These are phyloP conservation scores for Cyclaneusma minus DNA, from an alignment of 2,329 filamentous ascomycete genomes.

Conservation along the genomic window DNA sequence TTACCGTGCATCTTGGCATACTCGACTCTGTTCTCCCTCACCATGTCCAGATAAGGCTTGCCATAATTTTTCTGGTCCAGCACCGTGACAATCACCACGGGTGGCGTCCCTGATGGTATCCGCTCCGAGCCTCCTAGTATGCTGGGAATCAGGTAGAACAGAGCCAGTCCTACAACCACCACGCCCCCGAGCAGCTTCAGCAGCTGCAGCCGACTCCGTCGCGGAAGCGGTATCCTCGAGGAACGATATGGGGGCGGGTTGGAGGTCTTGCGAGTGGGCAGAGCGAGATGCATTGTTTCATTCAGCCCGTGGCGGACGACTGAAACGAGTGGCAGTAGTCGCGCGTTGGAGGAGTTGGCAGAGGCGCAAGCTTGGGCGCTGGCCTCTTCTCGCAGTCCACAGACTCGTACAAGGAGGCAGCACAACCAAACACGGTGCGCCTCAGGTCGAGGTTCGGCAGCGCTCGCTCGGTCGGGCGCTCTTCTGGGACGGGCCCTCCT, in stretches of 20 bases:
- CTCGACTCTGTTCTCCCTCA: conserved; percentile 68
- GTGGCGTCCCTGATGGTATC: conserved; percentile 36
- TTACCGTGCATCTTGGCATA: conserved; percentile 81
- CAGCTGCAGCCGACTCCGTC: conserved; percentile 47
- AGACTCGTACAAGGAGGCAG: too few relatives aligned
- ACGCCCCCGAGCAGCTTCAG: conserved; percentile 31
- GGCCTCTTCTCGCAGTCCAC: too few relatives aligned
- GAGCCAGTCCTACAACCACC: conserved; percentile 7
- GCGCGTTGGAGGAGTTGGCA: too few relatives aligned
- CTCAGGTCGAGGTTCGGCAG: too few relatives aligned
- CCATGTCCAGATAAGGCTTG: conserved; percentile 50
- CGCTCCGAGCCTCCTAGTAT: conserved; percentile 15
- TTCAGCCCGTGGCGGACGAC: conserved; percentile 1
- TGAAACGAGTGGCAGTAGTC: conserved; percentile 5
- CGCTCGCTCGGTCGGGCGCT: too few relatives aligned
- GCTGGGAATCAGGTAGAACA: conserved; percentile 44
- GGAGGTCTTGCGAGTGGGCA: conserved; percentile 73
- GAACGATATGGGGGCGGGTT: conserved; percentile 58
- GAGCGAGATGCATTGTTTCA: conserved; percentile 68
- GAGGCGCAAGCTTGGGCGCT: too few relatives aligned
- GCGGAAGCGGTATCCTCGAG: conserved; percentile 35
- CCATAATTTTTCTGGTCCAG: conserved; percentile 52
- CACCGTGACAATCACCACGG: conserved; percentile 71
- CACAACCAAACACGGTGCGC: too few relatives aligned
- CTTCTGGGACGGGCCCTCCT: too few relatives aligned